Conservation (phyloP, 306 rosid species). For the Vigna radiata region DNA sequence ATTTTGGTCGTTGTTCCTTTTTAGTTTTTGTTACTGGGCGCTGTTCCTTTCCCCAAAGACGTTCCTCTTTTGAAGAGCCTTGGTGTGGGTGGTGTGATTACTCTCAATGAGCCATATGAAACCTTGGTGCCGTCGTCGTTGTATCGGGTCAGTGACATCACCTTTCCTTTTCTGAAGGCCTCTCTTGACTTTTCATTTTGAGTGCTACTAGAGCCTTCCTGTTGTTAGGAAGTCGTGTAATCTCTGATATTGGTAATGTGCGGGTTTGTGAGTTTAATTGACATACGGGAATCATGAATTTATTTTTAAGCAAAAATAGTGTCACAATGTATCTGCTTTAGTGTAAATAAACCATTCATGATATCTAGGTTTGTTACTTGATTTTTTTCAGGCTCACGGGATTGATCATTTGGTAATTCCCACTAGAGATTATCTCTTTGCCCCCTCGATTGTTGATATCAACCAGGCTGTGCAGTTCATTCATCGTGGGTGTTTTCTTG, state of each 20-base stretch:
- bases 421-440: constrained; percentile 96
- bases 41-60: constrained; percentile 97
- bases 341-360: background rate
- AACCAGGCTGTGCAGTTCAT: constrained; percentile 91
- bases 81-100: constrained; percentile 97
- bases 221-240: constrained; percentile 13
- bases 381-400: constrained; percentile 76
- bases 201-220: constrained; percentile 1
- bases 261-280: constrained; percentile 19
- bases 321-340: constrained; percentile 23
- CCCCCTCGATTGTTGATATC: constrained; percentile 83
- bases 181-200: background rate
- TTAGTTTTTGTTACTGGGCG: constrained; percentile 86
- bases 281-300: background rate
- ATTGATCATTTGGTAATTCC: constrained; percentile 94
- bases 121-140: constrained; percentile 84
- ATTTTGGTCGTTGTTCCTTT: constrained; percentile 33
- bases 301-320: background rate
- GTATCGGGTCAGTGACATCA: constrained; percentile 62
- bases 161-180: background rate
- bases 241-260: constrained; percentile 8
- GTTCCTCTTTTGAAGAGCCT: constrained; percentile 90
- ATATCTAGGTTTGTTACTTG: constrained; percentile 40
- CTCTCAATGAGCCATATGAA: constrained; percentile 91
- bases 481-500: constrained; percentile 63